Evolutionary conservation across 1,284 basidiomycete species (phyloP), one percentile per base, ranked within the genome.

Genomic region (Ustilago hordei): DNA sequence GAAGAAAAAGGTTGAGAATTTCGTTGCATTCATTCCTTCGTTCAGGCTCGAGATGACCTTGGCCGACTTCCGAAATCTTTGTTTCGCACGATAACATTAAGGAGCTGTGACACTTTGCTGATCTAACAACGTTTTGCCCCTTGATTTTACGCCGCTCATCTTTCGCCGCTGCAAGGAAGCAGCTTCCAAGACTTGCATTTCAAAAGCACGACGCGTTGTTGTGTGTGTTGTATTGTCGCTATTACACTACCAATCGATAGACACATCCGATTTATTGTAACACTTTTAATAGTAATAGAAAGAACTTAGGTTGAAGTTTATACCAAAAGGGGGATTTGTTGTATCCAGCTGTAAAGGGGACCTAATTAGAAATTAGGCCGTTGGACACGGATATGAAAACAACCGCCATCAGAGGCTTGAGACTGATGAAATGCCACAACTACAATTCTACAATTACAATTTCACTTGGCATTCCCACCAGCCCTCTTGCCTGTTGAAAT

Each of bases 191-290:
- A 19, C 19, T 19, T 19, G 31, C 19, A 55, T 23, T 55, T 41
- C 38, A 55, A 55, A 57, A 32, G 50, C 59, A 53, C 45, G 61
- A 55, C 54, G 61, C 61, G 61, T 56, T 38, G 39, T 32, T 57
- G 54, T 38, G 38, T 19, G 38, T 35, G 13, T 35, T 34, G 52
- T 36, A 34, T 36, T 54, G 48, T 34, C 32, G n/a, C 19, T 48
- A 45, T 5, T 39, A 3, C 38, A 39, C 28, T 28, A 28, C 23
- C 3, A 28, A 28, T 28, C 23, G 23, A 28, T 28, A 3, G 2
- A 28, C 23, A 28, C 23, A 3, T 28, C 23, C 23, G 3, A 28
- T 28, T 28, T 28, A 28, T 28, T 28, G 3, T 28, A 28, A 28
- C 23, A 3, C 23, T 28, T 28, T 28, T 28, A 28, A 28, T 28